phyloP scores from a whole-genome alignment of 164 flowering plant species.

The Santalum album region DNA sequence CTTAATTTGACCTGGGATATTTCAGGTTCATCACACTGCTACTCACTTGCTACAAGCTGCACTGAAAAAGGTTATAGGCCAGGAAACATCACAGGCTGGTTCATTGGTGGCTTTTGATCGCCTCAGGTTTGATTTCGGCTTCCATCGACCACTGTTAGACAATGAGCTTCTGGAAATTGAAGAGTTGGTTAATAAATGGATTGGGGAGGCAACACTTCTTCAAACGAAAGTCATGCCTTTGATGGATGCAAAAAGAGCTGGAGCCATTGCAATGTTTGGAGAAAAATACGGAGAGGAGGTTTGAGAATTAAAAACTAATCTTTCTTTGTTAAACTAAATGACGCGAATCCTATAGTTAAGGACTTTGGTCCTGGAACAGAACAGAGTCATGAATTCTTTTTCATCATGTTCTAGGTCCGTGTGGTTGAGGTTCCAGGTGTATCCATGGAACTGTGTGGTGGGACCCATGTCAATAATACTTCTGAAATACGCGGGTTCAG shows the following conservation, averaged over 20 bases:
- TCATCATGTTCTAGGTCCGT: constrained; percentile 52
- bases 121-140: constrained; percentile 92
- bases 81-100: constrained; percentile 97
- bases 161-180: constrained; percentile 67
- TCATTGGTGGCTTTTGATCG: constrained; percentile 94
- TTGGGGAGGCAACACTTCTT: constrained; percentile 64
- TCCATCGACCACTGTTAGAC: constrained; percentile 67
- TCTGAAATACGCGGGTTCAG: constrained; percentile 87
- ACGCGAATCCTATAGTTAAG: too few relatives aligned
- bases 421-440: constrained; percentile 97
- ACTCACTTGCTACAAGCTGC: constrained; percentile 96
- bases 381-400: too few relatives aligned
- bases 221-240: constrained; percentile 86
- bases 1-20: not conserved
- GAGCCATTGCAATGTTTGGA: constrained; percentile 98
- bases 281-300: constrained; percentile 97
- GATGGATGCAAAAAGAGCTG: constrained; percentile 74
- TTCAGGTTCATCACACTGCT: constrained; percentile 95
- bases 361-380: too few relatives aligned
- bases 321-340: not conserved
- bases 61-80: constrained; percentile 68
- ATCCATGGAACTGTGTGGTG: constrained; percentile 96
- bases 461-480: constrained; percentile 87
- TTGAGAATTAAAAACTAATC: not conserved
- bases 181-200: constrained; percentile 68